A percentile compares a stretch with the other conserved stretches of the same genome.
phyloP scores from a whole-genome alignment of 2,329 filamentous ascomycete species.

The Dothiorella sarmentorum region DNA sequence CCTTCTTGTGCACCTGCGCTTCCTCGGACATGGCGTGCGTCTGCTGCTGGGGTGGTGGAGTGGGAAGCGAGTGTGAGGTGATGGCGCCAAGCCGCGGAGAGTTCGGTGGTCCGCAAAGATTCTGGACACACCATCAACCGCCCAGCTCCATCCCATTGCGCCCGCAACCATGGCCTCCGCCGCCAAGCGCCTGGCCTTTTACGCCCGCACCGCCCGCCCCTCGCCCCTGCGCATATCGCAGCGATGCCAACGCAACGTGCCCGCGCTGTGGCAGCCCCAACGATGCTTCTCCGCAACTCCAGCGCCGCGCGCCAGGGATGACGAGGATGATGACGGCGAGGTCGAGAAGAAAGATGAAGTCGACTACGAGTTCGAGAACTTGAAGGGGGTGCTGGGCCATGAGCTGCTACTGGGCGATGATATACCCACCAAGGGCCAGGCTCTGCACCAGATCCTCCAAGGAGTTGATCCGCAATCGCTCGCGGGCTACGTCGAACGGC shows the following conservation, averaged over 20 bases:
- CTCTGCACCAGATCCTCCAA: not conserved
- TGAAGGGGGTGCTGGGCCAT: constrained; percentile 14
- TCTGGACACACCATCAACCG: constrained; percentile 8
- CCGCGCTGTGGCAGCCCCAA: constrained; percentile 5
- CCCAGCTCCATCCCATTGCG: not conserved
- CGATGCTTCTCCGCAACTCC: constrained; percentile 12
- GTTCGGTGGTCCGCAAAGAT: constrained; percentile 11
- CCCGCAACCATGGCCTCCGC: constrained; percentile 16
- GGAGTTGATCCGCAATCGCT: not conserved
- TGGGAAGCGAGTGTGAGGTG: not conserved
- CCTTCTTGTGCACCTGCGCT: constrained; percentile 30
- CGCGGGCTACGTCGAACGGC: not conserved
- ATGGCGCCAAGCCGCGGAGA: constrained; percentile 11
- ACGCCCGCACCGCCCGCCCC: constrained; percentile 1
- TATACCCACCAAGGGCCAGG: constrained; percentile 6
- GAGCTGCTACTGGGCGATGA: constrained; percentile 15
- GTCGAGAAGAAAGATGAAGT: not conserved
- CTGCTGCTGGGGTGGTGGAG: not conserved
- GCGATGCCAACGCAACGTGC: not conserved
- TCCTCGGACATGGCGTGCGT: not conserved
- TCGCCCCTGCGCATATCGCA: not conserved
- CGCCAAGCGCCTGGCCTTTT: constrained; percentile 15
- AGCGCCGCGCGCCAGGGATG: constrained; percentile 10
- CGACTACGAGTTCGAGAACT: constrained; percentile 6
- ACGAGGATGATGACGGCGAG: constrained; percentile 3